Percentiles rank a stretch among this genome's conserved stretches.
These are phyloP conservation scores for Hemerocallis citrina DNA, from an alignment of 106 monocot species.

Conservation along the genomic window DNA sequence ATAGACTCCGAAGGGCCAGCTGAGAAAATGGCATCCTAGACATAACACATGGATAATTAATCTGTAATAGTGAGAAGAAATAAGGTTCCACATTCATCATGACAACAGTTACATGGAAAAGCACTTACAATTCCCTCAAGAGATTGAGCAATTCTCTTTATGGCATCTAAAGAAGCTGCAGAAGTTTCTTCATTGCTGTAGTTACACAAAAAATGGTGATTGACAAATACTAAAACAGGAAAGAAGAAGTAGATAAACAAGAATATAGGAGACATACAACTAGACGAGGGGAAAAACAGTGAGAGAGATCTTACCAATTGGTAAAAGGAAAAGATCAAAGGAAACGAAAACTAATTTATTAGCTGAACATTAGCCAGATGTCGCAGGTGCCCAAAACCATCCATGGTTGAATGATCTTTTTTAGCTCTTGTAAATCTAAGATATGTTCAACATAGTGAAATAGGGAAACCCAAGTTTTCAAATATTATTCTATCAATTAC, in stretches of 20 bases:
- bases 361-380: too few relatives aligned
- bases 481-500: too few relatives aligned
- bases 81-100: too few relatives aligned
- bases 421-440: too few relatives aligned
- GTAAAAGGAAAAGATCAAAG: too few relatives aligned
- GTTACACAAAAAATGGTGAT: neutral
- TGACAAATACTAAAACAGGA: neutral
- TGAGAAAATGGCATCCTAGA: conserved; percentile 68
- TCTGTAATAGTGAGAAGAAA: conserved; percentile 9
- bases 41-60: conserved; percentile 1
- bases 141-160: conserved; percentile 52
- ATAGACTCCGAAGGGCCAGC: conserved; percentile 21
- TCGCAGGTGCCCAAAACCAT: too few relatives aligned
- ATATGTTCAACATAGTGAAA: too few relatives aligned
- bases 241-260: neutral
- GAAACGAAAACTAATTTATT: too few relatives aligned
- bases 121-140: conserved; percentile 70
- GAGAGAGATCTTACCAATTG: too few relatives aligned
- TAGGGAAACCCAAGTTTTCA: too few relatives aligned
- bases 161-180: conserved; percentile 52
- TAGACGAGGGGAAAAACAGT: too few relatives aligned
- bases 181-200: conserved; percentile 67
- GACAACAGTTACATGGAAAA: neutral
- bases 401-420: too few relatives aligned
- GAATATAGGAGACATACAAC: neutral